phyloP scores from a whole-genome alignment of 805 yeast genomes.

The Metschnikowia kunwiensis region DNA sequence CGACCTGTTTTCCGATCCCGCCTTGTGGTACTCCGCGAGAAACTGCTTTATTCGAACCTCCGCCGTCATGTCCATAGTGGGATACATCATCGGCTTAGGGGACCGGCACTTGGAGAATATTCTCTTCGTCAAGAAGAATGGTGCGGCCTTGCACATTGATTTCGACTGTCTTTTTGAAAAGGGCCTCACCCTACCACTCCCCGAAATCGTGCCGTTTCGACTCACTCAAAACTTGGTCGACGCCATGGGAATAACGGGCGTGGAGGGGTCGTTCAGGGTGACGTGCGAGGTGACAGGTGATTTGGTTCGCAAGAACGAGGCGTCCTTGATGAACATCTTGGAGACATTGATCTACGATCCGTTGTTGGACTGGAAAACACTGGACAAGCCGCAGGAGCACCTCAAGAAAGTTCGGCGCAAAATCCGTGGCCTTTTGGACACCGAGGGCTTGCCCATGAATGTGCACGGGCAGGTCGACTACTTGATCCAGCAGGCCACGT shows the following conservation, averaged over 20 bases:
- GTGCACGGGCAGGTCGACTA: conserved; percentile 91
- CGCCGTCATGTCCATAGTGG: conserved; percentile 97
- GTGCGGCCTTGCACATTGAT: conserved; percentile 88
- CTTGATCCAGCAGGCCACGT: conserved; percentile 76
- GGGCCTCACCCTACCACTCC: conserved; percentile 66
- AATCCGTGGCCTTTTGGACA: conserved; percentile 73
- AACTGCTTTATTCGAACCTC: conserved; percentile 70
- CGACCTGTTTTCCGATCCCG: conserved; percentile 85
- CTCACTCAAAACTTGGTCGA: conserved; percentile 84
- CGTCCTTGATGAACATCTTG: conserved; percentile 80
- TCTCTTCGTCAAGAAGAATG: conserved; percentile 65
- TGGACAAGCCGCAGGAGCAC: conserved; percentile 61
- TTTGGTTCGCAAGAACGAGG: conserved; percentile 73
- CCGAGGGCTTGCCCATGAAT: conserved; percentile 83
- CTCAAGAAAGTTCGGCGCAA: conserved; percentile 71
- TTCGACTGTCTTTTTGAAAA: conserved; percentile 95
- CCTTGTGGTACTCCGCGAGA: conserved; percentile 79
- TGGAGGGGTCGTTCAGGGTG: conserved; percentile 85
- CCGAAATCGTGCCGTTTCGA: conserved; percentile 94
- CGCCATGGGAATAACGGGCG: conserved; percentile 83
- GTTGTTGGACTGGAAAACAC: conserved; percentile 68
- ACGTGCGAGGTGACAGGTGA: conserved; percentile 81
- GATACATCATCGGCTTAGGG: conserved; percentile 89
- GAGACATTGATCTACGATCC: conserved; percentile 94
- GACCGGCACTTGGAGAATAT: conserved; percentile 96